A percentile compares a stretch with the other conserved stretches of the same genome.
Conservation (phyloP, 306 rosid species). For the Crotalaria pallida region DNA sequence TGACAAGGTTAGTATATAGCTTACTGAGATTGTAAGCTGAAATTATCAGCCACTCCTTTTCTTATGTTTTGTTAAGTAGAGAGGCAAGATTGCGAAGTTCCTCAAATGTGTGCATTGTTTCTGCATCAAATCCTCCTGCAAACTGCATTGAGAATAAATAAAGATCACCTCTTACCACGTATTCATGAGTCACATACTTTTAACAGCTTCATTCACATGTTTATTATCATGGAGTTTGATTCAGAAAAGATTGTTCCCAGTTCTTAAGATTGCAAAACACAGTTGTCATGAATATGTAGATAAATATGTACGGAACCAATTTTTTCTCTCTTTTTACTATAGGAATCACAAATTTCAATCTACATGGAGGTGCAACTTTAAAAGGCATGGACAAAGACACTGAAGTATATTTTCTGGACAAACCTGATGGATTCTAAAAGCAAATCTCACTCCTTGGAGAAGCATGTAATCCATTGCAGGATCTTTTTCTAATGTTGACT, state of each 20-base stretch:
- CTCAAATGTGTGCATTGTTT: slow-evolving; percentile 94
- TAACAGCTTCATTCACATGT: neutral
- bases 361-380: neutral
- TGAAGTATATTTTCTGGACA: neutral
- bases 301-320: neutral
- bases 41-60: slow-evolving; percentile 20
- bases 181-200: neutral
- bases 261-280: neutral
- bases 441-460: slow-evolving; percentile 99
- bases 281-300: neutral
- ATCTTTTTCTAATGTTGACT: slow-evolving; percentile 79
- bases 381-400: neutral
- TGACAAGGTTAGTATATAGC: slow-evolving; percentile 15
- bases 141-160: slow-evolving; percentile 49
- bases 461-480: slow-evolving; percentile 99
- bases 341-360: neutral
- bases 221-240: neutral
- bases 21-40: slow-evolving; percentile 45
- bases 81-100: slow-evolving; percentile 89
- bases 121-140: slow-evolving; percentile 99
- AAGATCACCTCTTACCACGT: neutral
- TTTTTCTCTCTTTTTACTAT: neutral
- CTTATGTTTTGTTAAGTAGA: slow-evolving; percentile 64
- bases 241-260: neutral
- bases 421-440: slow-evolving; percentile 98